Evolutionary conservation across 805 yeast species (phyloP), one percentile per base, ranked within the genome.

Genomic region (Pichia occidentalis): DNA sequence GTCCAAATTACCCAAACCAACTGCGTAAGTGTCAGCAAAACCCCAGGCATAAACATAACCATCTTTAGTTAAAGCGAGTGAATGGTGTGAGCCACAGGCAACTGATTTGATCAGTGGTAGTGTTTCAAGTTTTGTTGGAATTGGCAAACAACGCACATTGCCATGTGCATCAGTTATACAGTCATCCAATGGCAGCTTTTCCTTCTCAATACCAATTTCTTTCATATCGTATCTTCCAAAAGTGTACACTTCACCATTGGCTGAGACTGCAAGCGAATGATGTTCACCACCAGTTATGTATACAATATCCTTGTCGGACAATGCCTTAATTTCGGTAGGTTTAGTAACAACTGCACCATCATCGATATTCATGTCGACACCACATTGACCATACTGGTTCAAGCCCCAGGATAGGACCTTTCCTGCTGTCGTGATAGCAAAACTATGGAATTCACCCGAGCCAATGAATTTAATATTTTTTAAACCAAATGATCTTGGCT

Each of bases 11-110:
- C 98, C 98, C 43, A 87, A 77, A 10, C 99, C 99, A 23, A 90
- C 80, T 14, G 95, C 98, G 61, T 86, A 92, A 1, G 96, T 88
- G 49, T 90, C 97, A 31, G 94, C 97, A 57, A 88, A 92, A 1
- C 99, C 99, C 99, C 99, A 92, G 1, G 97, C 75, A 64, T 77
- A 92, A 2, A 78, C 84, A 36, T 84, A 65, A 11, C 99, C 98
- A 50, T 85, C 86, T 17, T 68, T 73, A 3, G 94, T 76, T 5
- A 88, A 71, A 1, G 95, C 97, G 39, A 92, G 63, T 2, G 94
- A 82, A 57, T 92, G 98, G 52, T 92, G 97, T 1, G 95, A 80
- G 2, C 98, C 98, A 25, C 81, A 76, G 6, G 94, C 81, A 30
- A 90, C 67, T 20, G 60, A 55, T 49, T 70, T 73, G 52, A 76